These are phyloP conservation scores for Penicillium sp. DNA, from an alignment of 2,329 filamentous ascomycete species.

Conservation along the genomic window DNA sequence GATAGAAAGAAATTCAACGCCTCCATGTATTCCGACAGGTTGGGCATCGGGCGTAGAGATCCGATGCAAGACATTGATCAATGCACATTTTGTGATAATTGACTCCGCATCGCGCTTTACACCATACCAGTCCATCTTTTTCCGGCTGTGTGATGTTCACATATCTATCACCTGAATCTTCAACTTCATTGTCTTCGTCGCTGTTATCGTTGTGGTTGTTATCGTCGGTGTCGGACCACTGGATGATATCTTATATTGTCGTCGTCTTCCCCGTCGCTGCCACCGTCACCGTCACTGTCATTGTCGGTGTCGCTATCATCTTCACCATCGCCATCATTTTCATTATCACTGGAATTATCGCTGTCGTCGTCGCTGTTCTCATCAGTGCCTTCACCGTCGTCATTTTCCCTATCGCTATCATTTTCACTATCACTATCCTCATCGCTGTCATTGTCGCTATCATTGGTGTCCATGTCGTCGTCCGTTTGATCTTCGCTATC, in stretches of 20 bases:
- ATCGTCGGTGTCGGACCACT: no score
- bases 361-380: neutral
- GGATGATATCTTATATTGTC: no score
- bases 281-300: neutral
- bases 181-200: neutral
- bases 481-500: neutral
- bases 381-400: neutral
- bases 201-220: neutral
- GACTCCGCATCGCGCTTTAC: conserved; percentile 24
- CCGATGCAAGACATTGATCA: conserved; percentile 18
- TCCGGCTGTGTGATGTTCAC: neutral
- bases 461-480: neutral
- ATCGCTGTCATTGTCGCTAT: neutral
- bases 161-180: neutral
- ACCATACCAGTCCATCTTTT: conserved; percentile 20
- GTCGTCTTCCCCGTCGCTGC: neutral
- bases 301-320: no score
- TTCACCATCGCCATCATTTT: no score
- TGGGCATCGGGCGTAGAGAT: conserved; percentile 16
- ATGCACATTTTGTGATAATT: conserved; percentile 28
- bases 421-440: neutral
- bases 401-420: neutral
- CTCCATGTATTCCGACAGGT: conserved; percentile 20
- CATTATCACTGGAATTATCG: no score
- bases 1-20: neutral